phyloP scores from a whole-genome alignment of 2,329 filamentous ascomycete species.

The Diaporthe destruens region DNA sequence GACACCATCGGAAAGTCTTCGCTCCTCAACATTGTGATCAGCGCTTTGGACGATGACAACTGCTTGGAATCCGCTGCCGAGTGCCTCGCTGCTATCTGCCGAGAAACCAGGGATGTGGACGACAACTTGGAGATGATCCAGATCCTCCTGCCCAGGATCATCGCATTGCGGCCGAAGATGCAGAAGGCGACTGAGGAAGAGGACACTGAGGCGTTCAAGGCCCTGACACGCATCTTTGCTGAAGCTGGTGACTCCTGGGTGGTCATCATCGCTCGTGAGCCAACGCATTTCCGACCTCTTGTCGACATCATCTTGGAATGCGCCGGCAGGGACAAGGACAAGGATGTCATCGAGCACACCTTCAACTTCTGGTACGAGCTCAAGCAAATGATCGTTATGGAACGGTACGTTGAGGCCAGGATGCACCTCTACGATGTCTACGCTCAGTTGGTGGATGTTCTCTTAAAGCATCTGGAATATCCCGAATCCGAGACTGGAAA shows the following conservation, averaged over 20 bases:
- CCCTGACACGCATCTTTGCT: constrained; percentile 89
- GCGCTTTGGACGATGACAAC: constrained; percentile 78
- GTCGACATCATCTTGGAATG: constrained; percentile 96
- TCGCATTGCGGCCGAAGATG: constrained; percentile 83
- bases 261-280: constrained; percentile 87
- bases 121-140: constrained; percentile 88
- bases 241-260: constrained; percentile 97
- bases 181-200: constrained; percentile 80
- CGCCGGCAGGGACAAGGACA: constrained; percentile 85
- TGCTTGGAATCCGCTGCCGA: constrained; percentile 92
- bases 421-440: constrained; percentile 84
- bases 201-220: constrained; percentile 87
- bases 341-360: constrained; percentile 92
- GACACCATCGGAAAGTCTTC: constrained; percentile 86
- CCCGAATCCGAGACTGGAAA: constrained; percentile 80
- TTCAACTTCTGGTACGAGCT: constrained; percentile 99
- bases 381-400: constrained; percentile 93
- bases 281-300: constrained; percentile 82
- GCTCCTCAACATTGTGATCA: constrained; percentile 83
- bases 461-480: constrained; percentile 91
- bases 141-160: constrained; percentile 82
- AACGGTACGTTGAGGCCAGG: constrained; percentile 87
- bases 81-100: constrained; percentile 90
- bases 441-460: constrained; percentile 89
- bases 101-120: constrained; percentile 93